phyloP scores from a whole-genome alignment of 441 rosid genomes.

The Viola pubescens region DNA sequence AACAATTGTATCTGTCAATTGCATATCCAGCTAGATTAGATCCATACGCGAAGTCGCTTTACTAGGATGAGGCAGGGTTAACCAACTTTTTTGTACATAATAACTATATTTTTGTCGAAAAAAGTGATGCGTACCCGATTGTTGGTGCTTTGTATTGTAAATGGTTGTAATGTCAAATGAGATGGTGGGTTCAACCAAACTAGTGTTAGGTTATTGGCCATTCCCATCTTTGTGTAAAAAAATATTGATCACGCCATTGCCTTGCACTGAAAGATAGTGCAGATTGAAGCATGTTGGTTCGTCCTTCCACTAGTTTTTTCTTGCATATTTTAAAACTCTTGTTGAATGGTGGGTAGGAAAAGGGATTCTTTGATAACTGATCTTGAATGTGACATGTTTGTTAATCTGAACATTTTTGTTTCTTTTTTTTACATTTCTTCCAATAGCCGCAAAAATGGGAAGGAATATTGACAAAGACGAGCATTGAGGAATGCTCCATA shows the following conservation, averaged over 20 bases:
- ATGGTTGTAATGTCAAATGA: conserved; percentile 14
- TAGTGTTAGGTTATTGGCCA: conserved; percentile 12
- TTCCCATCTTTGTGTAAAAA: conserved; percentile 3
- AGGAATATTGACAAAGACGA: conserved; percentile 13
- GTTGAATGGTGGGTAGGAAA: conserved; percentile 10
- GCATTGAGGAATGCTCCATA: conserved; percentile 18
- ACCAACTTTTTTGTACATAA: neutral
- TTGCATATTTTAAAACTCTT: neutral
- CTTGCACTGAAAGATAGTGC: conserved; percentile 12
- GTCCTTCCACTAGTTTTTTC: neutral
- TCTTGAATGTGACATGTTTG: conserved; percentile 4
- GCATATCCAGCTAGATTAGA: no score
- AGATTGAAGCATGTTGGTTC: conserved; percentile 10
- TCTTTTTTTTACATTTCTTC: neutral
- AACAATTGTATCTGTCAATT: no score
- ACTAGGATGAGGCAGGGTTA: no score
- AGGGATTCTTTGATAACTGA: neutral
- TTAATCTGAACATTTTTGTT: neutral
- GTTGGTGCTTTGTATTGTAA: neutral
- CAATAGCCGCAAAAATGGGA: conserved; percentile 10
- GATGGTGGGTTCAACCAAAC: conserved; percentile 17
- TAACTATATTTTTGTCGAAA: neutral
- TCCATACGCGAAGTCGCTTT: no score
- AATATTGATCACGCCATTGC: conserved; percentile 6
- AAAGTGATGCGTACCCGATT: neutral